These are phyloP conservation scores for Pyronema domesticum DNA, from an alignment of 495 filamentous ascomycete genomes.

Conservation along the genomic window DNA sequence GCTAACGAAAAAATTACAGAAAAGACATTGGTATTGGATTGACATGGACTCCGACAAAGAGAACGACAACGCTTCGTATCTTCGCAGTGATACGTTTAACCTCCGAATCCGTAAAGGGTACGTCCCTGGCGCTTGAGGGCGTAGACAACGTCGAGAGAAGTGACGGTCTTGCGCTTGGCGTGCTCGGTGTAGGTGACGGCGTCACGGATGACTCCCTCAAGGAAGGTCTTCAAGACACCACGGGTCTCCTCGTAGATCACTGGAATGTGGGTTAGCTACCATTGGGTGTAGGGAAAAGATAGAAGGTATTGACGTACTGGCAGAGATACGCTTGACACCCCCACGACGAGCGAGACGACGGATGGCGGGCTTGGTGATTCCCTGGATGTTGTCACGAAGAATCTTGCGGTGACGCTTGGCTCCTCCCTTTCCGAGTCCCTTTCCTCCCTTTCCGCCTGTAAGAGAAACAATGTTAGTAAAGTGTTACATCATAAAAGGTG, in stretches of 20 bases:
- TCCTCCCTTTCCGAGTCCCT: constrained; percentile 74
- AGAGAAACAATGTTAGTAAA: constrained; percentile 17
- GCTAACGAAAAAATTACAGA: too few relatives aligned
- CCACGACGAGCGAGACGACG: constrained; percentile 98
- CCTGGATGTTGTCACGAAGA: constrained; percentile 46
- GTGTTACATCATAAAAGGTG: background rate
- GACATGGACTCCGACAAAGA: too few relatives aligned
- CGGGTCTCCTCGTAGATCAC: constrained; percentile 99
- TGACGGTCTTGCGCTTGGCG: constrained; percentile 96
- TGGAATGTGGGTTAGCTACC: constrained; percentile 27
- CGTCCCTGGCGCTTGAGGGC: constrained; percentile 89
- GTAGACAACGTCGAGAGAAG: constrained; percentile 87
- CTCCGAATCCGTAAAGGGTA: constrained; percentile 96
- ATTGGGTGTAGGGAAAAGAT: background rate
- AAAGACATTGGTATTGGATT: too few relatives aligned
- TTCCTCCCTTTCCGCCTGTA: constrained; percentile 84
- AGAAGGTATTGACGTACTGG: constrained; percentile 39
- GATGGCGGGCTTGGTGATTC: constrained; percentile 99
- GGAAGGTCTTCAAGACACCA: constrained; percentile 99
- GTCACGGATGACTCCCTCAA: constrained; percentile 98
- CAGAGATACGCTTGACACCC: constrained; percentile 99
- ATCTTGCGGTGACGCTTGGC: constrained; percentile 98
- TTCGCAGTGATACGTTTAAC: constrained; percentile 36
- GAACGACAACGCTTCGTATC: too few relatives aligned
- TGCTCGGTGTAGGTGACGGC: constrained; percentile 97